Conservation (phyloP, 192 early-diverging fungal species). For the Dispira simplex region DNA sequence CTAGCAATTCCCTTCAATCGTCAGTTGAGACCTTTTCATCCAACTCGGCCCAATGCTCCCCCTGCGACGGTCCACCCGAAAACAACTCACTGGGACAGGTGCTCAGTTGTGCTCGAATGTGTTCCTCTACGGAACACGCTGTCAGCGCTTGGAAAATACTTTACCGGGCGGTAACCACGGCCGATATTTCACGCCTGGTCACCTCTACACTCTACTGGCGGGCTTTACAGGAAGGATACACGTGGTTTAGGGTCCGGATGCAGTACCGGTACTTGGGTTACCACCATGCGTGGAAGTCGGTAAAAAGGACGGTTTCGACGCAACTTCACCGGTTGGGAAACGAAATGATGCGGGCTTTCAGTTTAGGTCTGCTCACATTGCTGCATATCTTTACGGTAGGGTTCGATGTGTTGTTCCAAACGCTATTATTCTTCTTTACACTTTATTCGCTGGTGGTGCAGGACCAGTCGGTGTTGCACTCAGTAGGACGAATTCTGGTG, state of each 20-base stretch:
- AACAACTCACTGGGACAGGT: too few relatives aligned
- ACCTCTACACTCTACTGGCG: neutral
- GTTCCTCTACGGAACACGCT: too few relatives aligned
- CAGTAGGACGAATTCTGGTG: slow-evolving; percentile 7
- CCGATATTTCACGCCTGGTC: neutral
- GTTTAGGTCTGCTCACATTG: neutral
- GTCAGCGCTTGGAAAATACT: too few relatives aligned
- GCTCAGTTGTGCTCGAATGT: too few relatives aligned
- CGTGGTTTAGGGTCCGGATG: neutral
- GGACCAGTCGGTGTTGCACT: slow-evolving; percentile 6
- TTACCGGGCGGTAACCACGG: neutral
- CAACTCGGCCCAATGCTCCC: too few relatives aligned
- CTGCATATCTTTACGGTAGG: neutral
- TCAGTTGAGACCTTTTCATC: too few relatives aligned
- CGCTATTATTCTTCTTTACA: slow-evolving; percentile 8
- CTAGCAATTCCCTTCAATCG: too few relatives aligned
- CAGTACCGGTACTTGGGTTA: neutral
- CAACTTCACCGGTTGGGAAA: neutral
- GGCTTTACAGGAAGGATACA: neutral
- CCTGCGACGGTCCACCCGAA: too few relatives aligned
- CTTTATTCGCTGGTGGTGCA: slow-evolving; percentile 10
- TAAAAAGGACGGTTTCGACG: neutral
- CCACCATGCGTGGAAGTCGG: neutral
- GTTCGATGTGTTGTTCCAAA: slow-evolving; percentile 3
- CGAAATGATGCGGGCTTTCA: slow-evolving; percentile 6